Evolutionary conservation across 228 moss, liverwort and hornwort genomes (phyloP).

Genomic region (Sphagnum magellanicum): DNA sequence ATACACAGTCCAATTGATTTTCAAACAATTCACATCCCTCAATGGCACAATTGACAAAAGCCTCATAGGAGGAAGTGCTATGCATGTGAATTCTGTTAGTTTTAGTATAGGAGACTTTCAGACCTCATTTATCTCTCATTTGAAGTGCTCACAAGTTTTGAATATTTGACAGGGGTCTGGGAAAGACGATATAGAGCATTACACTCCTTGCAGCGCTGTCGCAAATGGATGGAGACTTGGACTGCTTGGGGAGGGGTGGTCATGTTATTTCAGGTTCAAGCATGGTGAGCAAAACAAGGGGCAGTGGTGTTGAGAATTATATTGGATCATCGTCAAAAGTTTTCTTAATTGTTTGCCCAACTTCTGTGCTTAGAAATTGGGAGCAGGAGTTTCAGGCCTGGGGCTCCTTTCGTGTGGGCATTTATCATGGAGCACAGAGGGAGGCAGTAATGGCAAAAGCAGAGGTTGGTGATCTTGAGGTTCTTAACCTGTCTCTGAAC

Average conservation of each 20-base stretch:
- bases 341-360: conserved; percentile 82
- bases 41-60: conserved; percentile 11
- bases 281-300: too few species aligned
- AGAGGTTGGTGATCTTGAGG: conserved; percentile 51
- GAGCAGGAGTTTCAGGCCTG: conserved; percentile 86
- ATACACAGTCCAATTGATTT: too few species aligned
- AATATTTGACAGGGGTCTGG: conserved; percentile 61
- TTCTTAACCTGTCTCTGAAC: conserved; percentile 4
- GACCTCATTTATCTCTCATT: too few species aligned
- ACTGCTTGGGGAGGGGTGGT: not conserved
- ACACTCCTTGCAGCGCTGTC: conserved; percentile 80
- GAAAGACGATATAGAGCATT: conserved; percentile 93
- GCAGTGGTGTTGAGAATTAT: conserved; percentile 7
- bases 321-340: conserved; percentile 22
- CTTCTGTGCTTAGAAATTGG: conserved; percentile 92
- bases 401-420: conserved; percentile 76
- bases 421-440: conserved; percentile 72
- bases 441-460: conserved; percentile 53
- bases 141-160: too few species aligned
- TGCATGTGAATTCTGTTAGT: not conserved
- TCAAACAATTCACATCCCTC: too few species aligned
- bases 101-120: too few species aligned
- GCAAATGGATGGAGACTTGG: conserved; percentile 40
- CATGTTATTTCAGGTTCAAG: conserved; percentile 1
- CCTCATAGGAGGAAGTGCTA: too few species aligned